Evolutionary conservation across 306 rosid species (phyloP).

Genomic region (Coriaria nepalensis): DNA sequence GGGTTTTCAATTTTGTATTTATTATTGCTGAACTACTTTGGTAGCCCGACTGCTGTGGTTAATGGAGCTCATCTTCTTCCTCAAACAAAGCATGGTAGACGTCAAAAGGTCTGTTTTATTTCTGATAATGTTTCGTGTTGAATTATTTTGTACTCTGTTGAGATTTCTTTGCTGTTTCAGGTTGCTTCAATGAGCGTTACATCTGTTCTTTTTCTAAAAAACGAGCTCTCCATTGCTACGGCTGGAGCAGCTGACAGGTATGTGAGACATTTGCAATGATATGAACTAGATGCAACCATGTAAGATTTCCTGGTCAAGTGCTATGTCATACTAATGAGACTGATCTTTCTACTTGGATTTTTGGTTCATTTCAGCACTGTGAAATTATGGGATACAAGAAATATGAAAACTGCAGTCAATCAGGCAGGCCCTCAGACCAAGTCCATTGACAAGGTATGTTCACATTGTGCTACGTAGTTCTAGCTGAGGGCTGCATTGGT

Average conservation of each 20-base stretch:
- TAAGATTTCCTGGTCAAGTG: constrained; percentile 2
- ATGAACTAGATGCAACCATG: neutral
- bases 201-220: constrained; percentile 79
- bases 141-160: constrained; percentile 3
- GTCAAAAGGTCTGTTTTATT: constrained; percentile 50
- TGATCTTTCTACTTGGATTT: constrained; percentile 4
- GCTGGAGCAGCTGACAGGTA: constrained; percentile 95
- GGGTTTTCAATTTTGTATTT: neutral
- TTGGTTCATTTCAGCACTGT: constrained; percentile 44
- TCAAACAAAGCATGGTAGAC: constrained; percentile 39
- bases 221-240: constrained; percentile 70
- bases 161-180: constrained; percentile 25
- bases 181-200: constrained; percentile 86
- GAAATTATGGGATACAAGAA: constrained; percentile 95
- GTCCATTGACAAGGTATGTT: constrained; percentile 50
- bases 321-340: neutral
- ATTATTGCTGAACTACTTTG: constrained; percentile 7
- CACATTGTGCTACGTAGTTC: constrained; percentile 1
- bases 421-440: constrained; percentile 43
- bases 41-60: constrained; percentile 54
- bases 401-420: constrained; percentile 40
- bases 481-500: too few relatives aligned
- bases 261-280: constrained; percentile 3
- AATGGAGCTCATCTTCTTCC: constrained; percentile 62
- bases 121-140: constrained; percentile 1